Base-by-base conservation (phyloP, 371 early-diverging fungal genomes). In the Circinella minor region DNA sequence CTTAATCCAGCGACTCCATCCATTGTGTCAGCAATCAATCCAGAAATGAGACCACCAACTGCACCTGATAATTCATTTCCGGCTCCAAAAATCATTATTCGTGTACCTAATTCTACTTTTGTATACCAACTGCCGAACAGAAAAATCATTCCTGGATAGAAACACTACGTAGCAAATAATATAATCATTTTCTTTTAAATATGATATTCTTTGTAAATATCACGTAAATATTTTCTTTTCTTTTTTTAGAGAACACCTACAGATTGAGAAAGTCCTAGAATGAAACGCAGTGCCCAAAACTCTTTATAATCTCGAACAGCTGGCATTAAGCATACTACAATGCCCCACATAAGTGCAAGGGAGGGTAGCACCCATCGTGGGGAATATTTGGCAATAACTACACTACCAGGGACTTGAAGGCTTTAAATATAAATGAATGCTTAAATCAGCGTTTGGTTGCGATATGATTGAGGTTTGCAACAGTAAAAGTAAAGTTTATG, bases 111-210 rank as follows among this genome's bases (percentile, higher is more conserved):
- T 72, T 96, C 96, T 38, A 84, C 74, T n/a, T 88, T 84, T 20
- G 86, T 86, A 69, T 95, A 95, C 90, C 94, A 95, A 61, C 86
- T 84, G 27, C 93, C 90, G 43, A 94, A 79, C 72, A 90, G 86
- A 62, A 84, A 91, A 10, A 92, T 82, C 36, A 91, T 88, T 27
- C 92, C 94, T 13, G 94, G 94, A 49, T 91, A 90, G 65, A 93
- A 87, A 4, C 91, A 92, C 37, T 70, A n/a, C n/a, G n/a, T n/a
- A 65, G 36, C 34, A 47, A 55, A 34, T n/a, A n/a, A n/a, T n/a
- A n/a, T n/a, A n/a, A n/a, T n/a, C n/a, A n/a, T n/a, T n/a, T n/a
- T n/a, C n/a, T n/a, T n/a, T n/a, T n/a, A n/a, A n/a, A n/a, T n/a
- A n/a, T 27, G 27, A 27, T 27, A 27, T 2, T 27, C 27, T 27